Conservation (phyloP, 768 basidiomycete species). For the Hygrophoropsis aurantiaca region DNA sequence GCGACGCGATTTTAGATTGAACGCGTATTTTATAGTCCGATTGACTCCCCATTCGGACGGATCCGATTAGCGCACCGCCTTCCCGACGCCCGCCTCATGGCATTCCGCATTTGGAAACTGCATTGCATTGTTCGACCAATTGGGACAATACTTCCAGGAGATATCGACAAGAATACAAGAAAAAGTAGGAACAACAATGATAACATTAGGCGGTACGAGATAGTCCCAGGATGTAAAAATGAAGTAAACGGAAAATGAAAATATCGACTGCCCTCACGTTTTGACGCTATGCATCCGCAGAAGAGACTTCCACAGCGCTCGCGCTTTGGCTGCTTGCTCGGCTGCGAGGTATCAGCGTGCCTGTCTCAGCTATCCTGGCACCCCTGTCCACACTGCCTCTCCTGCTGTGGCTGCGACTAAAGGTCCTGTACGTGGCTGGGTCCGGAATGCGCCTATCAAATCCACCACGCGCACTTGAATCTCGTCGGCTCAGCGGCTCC, state of each 20-base stretch:
- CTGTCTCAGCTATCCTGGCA: conserved; percentile 69
- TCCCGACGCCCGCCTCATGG: conserved; percentile 9
- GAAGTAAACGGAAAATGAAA: neutral
- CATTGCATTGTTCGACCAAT: conserved; percentile 12
- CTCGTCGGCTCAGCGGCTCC: conserved; percentile 55
- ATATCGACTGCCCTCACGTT: neutral
- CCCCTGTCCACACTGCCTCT: conserved; percentile 62
- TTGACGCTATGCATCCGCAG: conserved; percentile 1
- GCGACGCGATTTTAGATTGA: conserved; percentile 9
- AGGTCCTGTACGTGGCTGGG: conserved; percentile 21
- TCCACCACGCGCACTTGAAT: conserved; percentile 41
- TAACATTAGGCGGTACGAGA: neutral
- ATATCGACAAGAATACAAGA: conserved; percentile 5
- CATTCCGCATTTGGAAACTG: neutral
- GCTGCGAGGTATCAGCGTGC: conserved; percentile 50
- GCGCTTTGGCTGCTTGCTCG: conserved; percentile 46
- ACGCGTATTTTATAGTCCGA: conserved; percentile 31
- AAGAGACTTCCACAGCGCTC: conserved; percentile 32
- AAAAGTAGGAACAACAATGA: neutral
- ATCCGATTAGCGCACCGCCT: conserved; percentile 12
- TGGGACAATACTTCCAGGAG: neutral
- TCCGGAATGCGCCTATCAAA: conserved; percentile 29
- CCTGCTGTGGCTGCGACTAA: conserved; percentile 45
- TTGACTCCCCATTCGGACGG: conserved; percentile 8
- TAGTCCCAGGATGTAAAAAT: neutral